Evolutionary conservation across 176 grass and related monocot species (phyloP).

Genomic region (Triticum dicoccoides): DNA sequence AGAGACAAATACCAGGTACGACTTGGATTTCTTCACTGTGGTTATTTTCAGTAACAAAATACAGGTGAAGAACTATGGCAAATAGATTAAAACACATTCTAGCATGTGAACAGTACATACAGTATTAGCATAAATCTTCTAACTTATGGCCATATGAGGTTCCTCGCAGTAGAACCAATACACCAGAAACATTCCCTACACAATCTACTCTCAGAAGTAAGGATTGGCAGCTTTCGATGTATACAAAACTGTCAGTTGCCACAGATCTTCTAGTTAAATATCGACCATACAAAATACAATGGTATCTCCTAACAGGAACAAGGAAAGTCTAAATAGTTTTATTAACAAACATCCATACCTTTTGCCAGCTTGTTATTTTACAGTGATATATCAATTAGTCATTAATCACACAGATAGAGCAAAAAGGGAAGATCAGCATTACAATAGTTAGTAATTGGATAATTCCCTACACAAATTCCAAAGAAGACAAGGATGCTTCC

Average conservation of each 20-base stretch:
- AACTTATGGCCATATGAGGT: slow-evolving; percentile 2
- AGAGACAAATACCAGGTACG: slow-evolving; percentile 70
- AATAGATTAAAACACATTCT: slow-evolving; percentile 15
- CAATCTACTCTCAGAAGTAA: slow-evolving; percentile 15
- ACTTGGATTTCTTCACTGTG: neutral
- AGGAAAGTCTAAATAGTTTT: neutral
- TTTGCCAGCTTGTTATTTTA: slow-evolving; percentile 6
- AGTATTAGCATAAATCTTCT: neutral
- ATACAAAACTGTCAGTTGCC: neutral
- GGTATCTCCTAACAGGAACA: neutral
- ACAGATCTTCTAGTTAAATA: neutral
- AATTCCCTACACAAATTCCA: slow-evolving; percentile 61
- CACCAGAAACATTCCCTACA: slow-evolving; percentile 10
- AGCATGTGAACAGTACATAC: neutral
- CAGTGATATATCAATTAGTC: neutral
- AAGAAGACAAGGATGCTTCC: slow-evolving; percentile 57
- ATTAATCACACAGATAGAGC: slow-evolving; percentile 34
- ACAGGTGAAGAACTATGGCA: neutral
- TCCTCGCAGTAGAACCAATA: neutral
- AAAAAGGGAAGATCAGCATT: slow-evolving; percentile 84
- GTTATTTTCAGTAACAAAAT: neutral
- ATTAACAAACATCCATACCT: neutral
- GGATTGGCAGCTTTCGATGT: neutral
- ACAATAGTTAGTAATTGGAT: slow-evolving; percentile 75
- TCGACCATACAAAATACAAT: neutral